These are phyloP conservation scores for Rhinocladiella mackenziei DNA, from an alignment of 2,329 filamentous ascomycete genomes.

Conservation along the genomic window DNA sequence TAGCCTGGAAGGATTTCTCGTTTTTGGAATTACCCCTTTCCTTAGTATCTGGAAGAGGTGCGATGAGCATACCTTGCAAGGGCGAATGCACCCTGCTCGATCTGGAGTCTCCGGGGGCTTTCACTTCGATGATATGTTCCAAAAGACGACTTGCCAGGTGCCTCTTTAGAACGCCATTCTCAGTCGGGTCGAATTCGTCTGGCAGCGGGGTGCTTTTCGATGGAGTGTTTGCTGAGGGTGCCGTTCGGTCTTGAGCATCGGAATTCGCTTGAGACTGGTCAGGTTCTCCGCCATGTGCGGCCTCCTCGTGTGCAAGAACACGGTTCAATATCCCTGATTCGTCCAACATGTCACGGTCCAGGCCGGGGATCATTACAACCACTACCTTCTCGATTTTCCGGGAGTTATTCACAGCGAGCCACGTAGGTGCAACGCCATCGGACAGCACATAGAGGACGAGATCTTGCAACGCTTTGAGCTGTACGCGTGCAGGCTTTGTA, in stretches of 20 bases:
- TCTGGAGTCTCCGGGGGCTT: conserved; percentile 79
- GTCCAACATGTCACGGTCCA: conserved; percentile 76
- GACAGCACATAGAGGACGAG: conserved; percentile 59
- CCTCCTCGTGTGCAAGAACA: background rate
- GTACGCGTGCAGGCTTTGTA: conserved; percentile 36
- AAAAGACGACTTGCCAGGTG: conserved; percentile 64
- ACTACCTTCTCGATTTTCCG: conserved; percentile 68
- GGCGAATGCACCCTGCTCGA: conserved; percentile 80
- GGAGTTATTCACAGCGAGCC: conserved; percentile 58
- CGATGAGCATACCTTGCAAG: conserved; percentile 74
- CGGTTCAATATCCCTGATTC: conserved; percentile 9
- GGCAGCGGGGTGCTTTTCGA: background rate
- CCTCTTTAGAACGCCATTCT: background rate
- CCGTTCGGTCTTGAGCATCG: background rate
- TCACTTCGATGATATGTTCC: conserved; percentile 81
- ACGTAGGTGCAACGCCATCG: conserved; percentile 60
- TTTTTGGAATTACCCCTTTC: conserved; percentile 61
- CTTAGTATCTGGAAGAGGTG: conserved; percentile 64
- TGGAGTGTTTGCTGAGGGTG: background rate
- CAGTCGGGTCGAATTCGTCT: background rate
- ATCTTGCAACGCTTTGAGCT: conserved; percentile 56
- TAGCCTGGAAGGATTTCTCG: conserved; percentile 65
- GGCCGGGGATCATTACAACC: conserved; percentile 82
- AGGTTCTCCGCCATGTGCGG: background rate
- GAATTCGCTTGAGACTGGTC: background rate